Evolutionary conservation across 1,284 basidiomycete species (phyloP), one percentile per base, ranked within the genome.

Genomic region (Boletus semigastroideus): DNA sequence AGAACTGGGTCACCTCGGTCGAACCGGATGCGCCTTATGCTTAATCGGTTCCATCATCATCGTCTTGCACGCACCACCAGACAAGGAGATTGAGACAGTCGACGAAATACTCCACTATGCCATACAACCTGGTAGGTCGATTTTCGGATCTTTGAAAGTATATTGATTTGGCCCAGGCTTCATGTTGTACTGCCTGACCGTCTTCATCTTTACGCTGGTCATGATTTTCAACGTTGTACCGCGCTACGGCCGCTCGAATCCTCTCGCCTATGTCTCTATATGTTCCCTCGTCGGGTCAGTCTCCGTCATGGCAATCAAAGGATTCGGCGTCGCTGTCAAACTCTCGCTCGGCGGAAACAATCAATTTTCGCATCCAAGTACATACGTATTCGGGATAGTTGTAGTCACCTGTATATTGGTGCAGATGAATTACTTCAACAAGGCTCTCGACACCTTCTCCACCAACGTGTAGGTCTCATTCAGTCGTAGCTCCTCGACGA

Each of bases 371-470:
- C 92, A 96, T 68, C 85, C 90, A 30, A 94, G 91, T 67, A 99
- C 97, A 12, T 99, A 98, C 70, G 83, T 98, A 42, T 98, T 99
- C 65, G 92, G 85, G 39, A 78, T 93, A 48, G 84, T 93, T 31
- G 90, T 95, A 4, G 81, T 82, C 2, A 75, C 85, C 3, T 98
- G 94, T 73, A 98, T 99, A 65, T 67, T 97, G 48, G 84, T 97
- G 2, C 95, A 98, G 74, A 95, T 97, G 92, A 96, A 98, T 75
- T 99, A 97, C 77, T 98, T 98, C 76, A 99, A 98, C 79, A 98
- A 98, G 69, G 97, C 96, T 0, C 80, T 99, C 48, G 96, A 98
- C 68, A 92, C 88, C 2, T 99, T 98, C 72, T 94, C 93, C 5
- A 98, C 96, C 41, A 99, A 98, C 67, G 92, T 98, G 92, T 94